A percentile compares a stretch with the other conserved stretches of the same genome.
Conservation (phyloP, 345 rosid species). For the Gossypium herbaceum region DNA sequence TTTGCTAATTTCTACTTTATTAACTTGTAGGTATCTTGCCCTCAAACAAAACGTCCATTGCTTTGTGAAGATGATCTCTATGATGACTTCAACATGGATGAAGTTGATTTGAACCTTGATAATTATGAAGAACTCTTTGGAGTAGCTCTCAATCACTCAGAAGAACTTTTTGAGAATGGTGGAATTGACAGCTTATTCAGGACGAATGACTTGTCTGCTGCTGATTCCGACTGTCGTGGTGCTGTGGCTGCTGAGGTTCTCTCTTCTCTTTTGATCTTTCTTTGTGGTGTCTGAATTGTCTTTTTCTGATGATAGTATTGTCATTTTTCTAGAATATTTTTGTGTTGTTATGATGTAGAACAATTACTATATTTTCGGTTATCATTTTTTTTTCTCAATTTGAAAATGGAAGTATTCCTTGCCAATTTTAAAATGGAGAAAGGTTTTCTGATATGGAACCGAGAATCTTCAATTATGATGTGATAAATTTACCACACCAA, state of each 20-base stretch:
- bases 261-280: slow-evolving; percentile 23
- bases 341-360: not conserved
- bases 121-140: slow-evolving; percentile 95
- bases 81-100: slow-evolving; percentile 70
- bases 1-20: slow-evolving; percentile 8
- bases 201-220: slow-evolving; percentile 49
- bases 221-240: slow-evolving; percentile 54
- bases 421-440: not conserved
- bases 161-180: slow-evolving; percentile 73
- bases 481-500: not conserved
- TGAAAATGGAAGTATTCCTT: not conserved
- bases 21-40: slow-evolving; percentile 40
- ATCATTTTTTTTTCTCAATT: not conserved
- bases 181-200: slow-evolving; percentile 84
- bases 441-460: not conserved
- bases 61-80: slow-evolving; percentile 53
- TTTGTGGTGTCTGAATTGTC: slow-evolving; percentile 16
- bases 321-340: not conserved
- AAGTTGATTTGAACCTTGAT: slow-evolving; percentile 76
- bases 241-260: slow-evolving; percentile 65
- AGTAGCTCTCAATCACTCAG: slow-evolving; percentile 60
- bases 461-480: not conserved
- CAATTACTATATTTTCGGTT: not conserved
- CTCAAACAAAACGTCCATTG: slow-evolving; percentile 37
- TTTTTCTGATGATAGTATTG: slow-evolving; percentile 1